Base-by-base conservation (phyloP, 2,329 filamentous ascomycete genomes). In the Fusarium pseudocircinatum region DNA sequence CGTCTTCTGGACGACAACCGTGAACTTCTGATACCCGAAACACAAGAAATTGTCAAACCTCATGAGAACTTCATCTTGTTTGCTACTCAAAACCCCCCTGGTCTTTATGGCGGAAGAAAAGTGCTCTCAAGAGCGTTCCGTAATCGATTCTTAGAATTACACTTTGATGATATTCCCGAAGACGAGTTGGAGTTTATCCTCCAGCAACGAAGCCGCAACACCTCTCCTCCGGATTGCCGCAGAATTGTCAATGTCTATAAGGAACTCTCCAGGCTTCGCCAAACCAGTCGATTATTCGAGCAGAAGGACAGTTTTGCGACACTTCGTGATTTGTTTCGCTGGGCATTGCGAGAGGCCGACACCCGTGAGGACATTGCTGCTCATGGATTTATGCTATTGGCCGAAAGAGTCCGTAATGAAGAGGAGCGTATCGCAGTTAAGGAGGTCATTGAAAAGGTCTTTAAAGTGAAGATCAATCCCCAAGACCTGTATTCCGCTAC, bases 281-380 rank as follows among this genome's bases (percentile, higher is more conserved):
- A 99, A 82, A 94, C 95, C 28, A 96, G 91, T 78, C 88, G 97
- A 49, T 85, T 99, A 10, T 99, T 99, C 79, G 97, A 99, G 83
- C 94, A 98, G 78, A 97, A 97, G 82, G 96, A 96, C 79, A 96
- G 96, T 80, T 99, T 99, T 81, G 96, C 97, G 4, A 99, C 96
- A 4, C 86, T 99, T 50, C 89, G 96, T 87, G 96, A 99, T 81
- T 85, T 99, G 42, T 99, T 99, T 79, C 89, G 96, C 75, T 99
- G 96, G 96, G 96, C 96, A 7, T 84, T 97, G 63, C 89, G 96
- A 77, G 90, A 91, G 63, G 95, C 95, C 1, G 94, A 97, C 73
- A 94, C 92, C 34, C 91, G 95, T 16, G 93, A 98, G 72, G 92
- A 98, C 72, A 91, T 99, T 65, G 96, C 96, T 4, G 87, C 91